A percentile compares a stretch with the other conserved stretches of the same genome.
Conservation (phyloP, 495 filamentous ascomycete genomes). For the Amorphotheca resinae region DNA sequence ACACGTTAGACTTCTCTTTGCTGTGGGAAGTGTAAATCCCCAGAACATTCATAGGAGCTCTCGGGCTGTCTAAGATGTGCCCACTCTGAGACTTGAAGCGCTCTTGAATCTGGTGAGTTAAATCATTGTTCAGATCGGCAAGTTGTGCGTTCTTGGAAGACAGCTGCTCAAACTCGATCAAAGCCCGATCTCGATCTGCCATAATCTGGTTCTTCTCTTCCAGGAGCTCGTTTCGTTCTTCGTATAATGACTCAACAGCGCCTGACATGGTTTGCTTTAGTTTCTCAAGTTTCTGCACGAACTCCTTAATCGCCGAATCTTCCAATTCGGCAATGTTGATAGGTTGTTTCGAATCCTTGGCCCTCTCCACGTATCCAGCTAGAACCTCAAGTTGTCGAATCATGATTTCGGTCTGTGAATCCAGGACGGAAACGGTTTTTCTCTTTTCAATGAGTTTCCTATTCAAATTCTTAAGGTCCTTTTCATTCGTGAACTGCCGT, state of each 20-base stretch:
- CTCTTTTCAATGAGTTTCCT: constrained; percentile 85
- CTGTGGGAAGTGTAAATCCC: constrained; percentile 64
- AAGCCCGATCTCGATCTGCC: constrained; percentile 75
- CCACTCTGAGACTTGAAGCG: constrained; percentile 72
- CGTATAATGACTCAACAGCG: constrained; percentile 73
- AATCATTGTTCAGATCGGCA: constrained; percentile 83
- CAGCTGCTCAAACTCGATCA: constrained; percentile 90
- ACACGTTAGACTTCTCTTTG: constrained; percentile 61
- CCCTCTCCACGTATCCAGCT: constrained; percentile 45
- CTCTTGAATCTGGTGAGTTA: constrained; percentile 88
- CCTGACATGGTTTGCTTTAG: constrained; percentile 68
- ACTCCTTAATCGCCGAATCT: constrained; percentile 74
- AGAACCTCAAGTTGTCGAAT: constrained; percentile 82
- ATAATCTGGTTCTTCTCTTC: constrained; percentile 72
- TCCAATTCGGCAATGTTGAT: constrained; percentile 66
- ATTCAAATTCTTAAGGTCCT: constrained; percentile 73
- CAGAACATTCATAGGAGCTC: constrained; percentile 56
- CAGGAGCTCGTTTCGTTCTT: constrained; percentile 64
- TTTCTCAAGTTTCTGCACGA: constrained; percentile 74
- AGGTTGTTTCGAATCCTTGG: constrained; percentile 62
- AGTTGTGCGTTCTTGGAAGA: constrained; percentile 89
- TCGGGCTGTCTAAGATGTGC: constrained; percentile 30
- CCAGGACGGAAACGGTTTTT: constrained; percentile 89
- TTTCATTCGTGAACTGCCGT: constrained; percentile 49
- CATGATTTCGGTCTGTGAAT: constrained; percentile 90